phyloP scores from a whole-genome alignment of 2,329 filamentous ascomycete species.

The Diatrype stigma region DNA sequence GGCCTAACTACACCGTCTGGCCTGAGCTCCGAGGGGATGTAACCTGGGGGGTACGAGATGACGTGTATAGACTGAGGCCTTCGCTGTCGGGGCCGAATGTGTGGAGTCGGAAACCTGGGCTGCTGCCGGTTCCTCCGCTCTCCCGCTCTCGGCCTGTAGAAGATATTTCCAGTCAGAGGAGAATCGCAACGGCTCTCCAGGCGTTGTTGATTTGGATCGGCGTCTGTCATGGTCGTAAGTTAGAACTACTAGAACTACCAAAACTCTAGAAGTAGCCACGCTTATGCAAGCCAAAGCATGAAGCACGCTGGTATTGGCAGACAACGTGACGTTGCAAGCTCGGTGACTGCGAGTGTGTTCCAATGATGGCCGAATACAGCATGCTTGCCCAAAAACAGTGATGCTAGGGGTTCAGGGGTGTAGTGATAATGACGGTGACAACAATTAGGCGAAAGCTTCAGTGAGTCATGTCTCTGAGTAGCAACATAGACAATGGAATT shows the following conservation, averaged over 20 bases:
- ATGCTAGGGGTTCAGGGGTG: neutral
- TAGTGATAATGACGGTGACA: neutral
- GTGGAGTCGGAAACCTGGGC: slow-evolving; percentile 30
- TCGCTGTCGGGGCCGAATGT: slow-evolving; percentile 46
- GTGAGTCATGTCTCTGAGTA: neutral
- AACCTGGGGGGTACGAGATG: slow-evolving; percentile 39
- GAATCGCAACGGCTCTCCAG: slow-evolving; percentile 4
- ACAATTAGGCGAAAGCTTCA: neutral
- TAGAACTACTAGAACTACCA: slow-evolving; percentile 13
- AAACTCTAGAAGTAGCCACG: neutral
- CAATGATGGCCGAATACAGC: neutral
- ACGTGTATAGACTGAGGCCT: slow-evolving; percentile 52
- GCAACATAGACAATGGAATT: too few relatives aligned
- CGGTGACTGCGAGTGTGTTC: neutral
- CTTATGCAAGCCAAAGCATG: neutral
- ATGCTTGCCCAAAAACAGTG: neutral
- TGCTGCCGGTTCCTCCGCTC: slow-evolving; percentile 18
- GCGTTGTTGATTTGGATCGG: slow-evolving; percentile 9
- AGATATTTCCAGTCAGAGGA: slow-evolving; percentile 21
- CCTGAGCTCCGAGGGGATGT: slow-evolving; percentile 42
- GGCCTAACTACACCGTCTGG: slow-evolving; percentile 40
- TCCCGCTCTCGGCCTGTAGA: slow-evolving; percentile 23
- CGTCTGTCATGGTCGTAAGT: slow-evolving; percentile 25
- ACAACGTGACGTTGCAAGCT: neutral
- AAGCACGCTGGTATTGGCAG: neutral